Evolutionary conservation across 495 filamentous ascomycete genomes (phyloP).

Genomic region (Alectoria sarmentosa): DNA sequence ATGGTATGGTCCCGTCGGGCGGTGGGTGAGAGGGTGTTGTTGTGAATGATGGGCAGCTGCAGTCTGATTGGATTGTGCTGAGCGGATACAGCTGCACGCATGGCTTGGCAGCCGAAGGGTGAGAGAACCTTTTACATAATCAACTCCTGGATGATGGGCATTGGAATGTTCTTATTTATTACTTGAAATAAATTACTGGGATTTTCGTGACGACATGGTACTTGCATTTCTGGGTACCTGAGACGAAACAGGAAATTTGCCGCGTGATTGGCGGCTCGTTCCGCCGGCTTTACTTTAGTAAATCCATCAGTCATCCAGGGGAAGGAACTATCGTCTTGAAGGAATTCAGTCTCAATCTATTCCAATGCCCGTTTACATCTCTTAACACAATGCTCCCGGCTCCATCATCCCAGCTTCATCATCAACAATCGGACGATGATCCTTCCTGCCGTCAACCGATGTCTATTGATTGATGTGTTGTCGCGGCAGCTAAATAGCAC

Average conservation of each 20-base stretch:
- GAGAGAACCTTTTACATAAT: neutral
- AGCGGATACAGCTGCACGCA: neutral
- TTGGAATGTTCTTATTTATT: neutral
- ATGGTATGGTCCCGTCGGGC: neutral
- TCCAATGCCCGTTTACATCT: no score
- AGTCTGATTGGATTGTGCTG: neutral
- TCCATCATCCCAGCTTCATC: neutral
- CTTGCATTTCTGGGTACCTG: neutral
- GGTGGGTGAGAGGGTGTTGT: neutral
- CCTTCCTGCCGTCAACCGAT: no score
- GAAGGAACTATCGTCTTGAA: no score
- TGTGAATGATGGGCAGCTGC: neutral
- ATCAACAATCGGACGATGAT: neutral
- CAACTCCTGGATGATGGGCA: neutral
- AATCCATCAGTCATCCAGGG: no score
- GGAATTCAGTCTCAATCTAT: no score
- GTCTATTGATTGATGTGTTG: no score
- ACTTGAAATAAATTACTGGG: neutral
- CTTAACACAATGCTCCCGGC: no score
- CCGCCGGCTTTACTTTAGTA: no score
- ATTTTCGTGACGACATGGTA: neutral
- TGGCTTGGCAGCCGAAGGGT: neutral
- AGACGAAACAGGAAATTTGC: neutral
- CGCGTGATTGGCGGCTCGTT: neutral
- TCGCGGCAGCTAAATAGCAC: no score